Evolutionary conservation across 495 filamentous ascomycete genomes (phyloP), one percentile per base, ranked within the genome.

Genomic region (Lepidopterella palustris): DNA sequence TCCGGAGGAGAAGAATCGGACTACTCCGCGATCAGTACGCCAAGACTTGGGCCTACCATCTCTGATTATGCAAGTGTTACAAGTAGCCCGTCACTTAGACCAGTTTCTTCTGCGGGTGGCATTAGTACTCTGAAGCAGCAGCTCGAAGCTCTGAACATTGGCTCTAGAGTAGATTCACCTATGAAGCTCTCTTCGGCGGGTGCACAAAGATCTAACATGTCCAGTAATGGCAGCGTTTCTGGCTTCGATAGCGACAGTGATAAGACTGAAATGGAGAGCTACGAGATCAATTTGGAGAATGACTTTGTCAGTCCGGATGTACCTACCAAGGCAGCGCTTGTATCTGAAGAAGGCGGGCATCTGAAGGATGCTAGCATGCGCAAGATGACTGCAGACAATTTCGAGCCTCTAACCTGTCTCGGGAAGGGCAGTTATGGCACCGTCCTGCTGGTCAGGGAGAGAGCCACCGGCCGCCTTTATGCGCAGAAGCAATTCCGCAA

Each of bases 401-500:
- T 98, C 69, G 85, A 92, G 62, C 83, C 87, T 31, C 72, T 98
- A n/a, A 86, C 88, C n/a, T 97, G 92, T 70, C 84, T 98, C 32
- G 93, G 93, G 26, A 98, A 97, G 69, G 93, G 93, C 60, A 88
- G 92, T 3, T 98, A 89, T 70, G 93, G 93, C 20, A 96, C 91
- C 1, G 93, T 98, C 13, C 70, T 96, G 45, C 80, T 98, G 10
- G 93, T 98, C 60, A 92, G 89, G 68, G 91, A 98, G 70, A 82
- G 79, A 35, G 70, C 83, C 20, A 97, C 92, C 0, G 92, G 92
- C 18, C 87, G 90, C 45, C 82, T 98, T 3, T 98, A 88, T 68
- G 95, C 93, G 1, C 93, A 98, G 77, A 98, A 98, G 76, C 95
- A 97, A 76, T 92, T 98, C 75, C 89, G 90, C 68, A 98, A 98